Evolutionary conservation across 1,284 basidiomycete genomes (phyloP), one percentile per base, ranked within the genome.

Genomic region (Termitomyces sp.): DNA sequence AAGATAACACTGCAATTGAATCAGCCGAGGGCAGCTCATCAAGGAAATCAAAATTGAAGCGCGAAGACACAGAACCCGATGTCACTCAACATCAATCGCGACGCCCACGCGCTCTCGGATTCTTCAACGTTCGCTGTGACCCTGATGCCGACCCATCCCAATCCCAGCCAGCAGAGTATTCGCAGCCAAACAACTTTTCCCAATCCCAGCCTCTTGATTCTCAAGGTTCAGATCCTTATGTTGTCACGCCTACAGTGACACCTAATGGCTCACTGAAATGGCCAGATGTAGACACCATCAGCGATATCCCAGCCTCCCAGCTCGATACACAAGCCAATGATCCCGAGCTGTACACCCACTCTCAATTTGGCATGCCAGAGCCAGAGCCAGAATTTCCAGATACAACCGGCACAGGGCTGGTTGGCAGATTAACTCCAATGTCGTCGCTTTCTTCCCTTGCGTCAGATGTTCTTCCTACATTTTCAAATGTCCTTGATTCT

Each of bases 251-350:
- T 2, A 59, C 77, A 33, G 71, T 78, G 24, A 82, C 80, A 13
- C 84, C 83, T 0, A 76, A 78, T 54, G 77, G 79, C 34, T 81
- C 80, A 4, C 66, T 78, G n/a, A 73, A 77, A 50, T 78, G 75
- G 71, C 67, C 67, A 34, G 61, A 46, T 17, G 61, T n/a, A n/a
- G 30, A 67, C 31, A 61, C 65, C 15, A 65, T 71, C 58, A 67
- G 65, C 19, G 70, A 66, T 42, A 58, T 72, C 3, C 67, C 76
- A 15, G 55, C 66, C n/a, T 74, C 74, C 9, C 73, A 75, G 59
- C 62, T 73, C 30, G 72, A 78, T 50, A 61, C 70, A 26, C 75
- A 72, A 50, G 57, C 51, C 26, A 58, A 63, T 15, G 53, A 64
- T 28, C 63, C 66, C 46, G 69, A 68, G 50, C 59, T 70, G 9